Base-by-base conservation (phyloP, 176 grass and related monocot species). In the Oryza officinalis region DNA sequence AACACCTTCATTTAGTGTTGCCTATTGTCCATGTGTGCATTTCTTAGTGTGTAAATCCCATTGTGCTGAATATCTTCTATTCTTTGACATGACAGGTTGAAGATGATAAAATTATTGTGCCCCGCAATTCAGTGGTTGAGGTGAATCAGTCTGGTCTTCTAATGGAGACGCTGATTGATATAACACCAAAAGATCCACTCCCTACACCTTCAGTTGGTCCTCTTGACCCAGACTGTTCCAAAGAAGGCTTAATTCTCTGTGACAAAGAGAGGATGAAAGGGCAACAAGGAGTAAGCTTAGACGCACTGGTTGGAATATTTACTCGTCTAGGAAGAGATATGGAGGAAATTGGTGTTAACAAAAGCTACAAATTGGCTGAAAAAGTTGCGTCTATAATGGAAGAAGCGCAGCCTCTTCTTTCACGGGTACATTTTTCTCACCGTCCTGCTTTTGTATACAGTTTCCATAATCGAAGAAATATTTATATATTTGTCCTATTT, bases 61-160 rank as follows among this genome's bases (percentile, higher is more conserved):
- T 30, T 54, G 8, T 25, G 7, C 44, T 79, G 26, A 68, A 70
- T 44, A 84, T 65, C 6, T 60, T 8, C 43, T 57, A 65, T 28
- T 13, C 71, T 86, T 82, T 13, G 49, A 32, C 57, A 50, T 77
- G 65, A 3, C 74, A 99, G 96, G 83, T 99, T 72, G 96, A 96
- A 35, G 96, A 99, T 87, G 96, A 96, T 75, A 94, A 96, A 80
- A 94, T 96, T 66, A 92, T 99, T 54, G 72, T 99, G 75, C 96
- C 96, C 15, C 85, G 83, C 38, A 99, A 99, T 85, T 99, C 96
- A 8, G 31, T 85, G 27, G 89, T 99, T 64, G 96, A 96, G 83
- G 96, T 96, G 43, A 99, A 99, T 41, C 96, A 99, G 75, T 99
- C 96, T 6, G 96, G 96, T 32, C 96, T 99, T 68, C 96, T 99